phyloP scores from a whole-genome alignment of 2,329 filamentous ascomycete species.

The Capronia americana region DNA sequence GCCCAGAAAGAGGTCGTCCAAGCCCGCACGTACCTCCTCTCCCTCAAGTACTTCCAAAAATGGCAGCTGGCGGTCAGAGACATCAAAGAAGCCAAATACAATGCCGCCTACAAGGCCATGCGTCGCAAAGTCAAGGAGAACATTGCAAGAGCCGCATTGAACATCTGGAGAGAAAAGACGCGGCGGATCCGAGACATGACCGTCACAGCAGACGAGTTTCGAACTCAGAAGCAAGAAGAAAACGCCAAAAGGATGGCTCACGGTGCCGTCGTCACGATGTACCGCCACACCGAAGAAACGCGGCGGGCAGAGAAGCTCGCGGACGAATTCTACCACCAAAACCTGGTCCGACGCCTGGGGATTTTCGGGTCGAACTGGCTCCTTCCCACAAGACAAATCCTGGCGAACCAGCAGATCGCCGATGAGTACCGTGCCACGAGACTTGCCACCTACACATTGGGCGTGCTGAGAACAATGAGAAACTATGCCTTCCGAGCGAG shows the following conservation, averaged over 20 bases:
- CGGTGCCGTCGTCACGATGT: constrained; percentile 31
- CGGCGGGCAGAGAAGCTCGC: constrained; percentile 21
- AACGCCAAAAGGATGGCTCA: constrained; percentile 24
- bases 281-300: constrained; percentile 24
- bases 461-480: constrained; percentile 27
- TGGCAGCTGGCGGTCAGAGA: constrained; percentile 23
- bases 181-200: constrained; percentile 24
- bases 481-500: constrained; percentile 27
- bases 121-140: constrained; percentile 33
- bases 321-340: constrained; percentile 21
- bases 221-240: constrained; percentile 25
- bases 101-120: constrained; percentile 32
- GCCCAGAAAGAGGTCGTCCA: constrained; percentile 21
- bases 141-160: constrained; percentile 30
- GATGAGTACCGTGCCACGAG: constrained; percentile 33
- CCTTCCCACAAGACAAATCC: constrained; percentile 26
- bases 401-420: constrained; percentile 28
- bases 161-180: constrained; percentile 27
- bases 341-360: constrained; percentile 21
- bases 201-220: constrained; percentile 27
- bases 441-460: constrained; percentile 25
- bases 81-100: constrained; percentile 31
- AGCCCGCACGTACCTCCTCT: constrained; percentile 24
- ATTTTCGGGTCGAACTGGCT: constrained; percentile 35
- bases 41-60: constrained; percentile 25